These are phyloP conservation scores for Cyberlindnera mycetangii DNA, from an alignment of 805 yeast species.

Conservation along the genomic window DNA sequence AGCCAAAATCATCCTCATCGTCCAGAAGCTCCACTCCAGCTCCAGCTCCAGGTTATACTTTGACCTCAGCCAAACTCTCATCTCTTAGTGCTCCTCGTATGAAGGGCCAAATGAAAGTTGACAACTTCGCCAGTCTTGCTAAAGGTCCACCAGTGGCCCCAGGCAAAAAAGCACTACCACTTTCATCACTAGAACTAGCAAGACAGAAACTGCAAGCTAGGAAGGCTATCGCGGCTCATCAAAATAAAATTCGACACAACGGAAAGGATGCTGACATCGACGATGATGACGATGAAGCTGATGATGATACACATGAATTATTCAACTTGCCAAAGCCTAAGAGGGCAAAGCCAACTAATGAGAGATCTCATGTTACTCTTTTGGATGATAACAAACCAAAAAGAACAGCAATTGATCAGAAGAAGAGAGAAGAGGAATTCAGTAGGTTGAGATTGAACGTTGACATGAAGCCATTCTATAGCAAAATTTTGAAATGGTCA, in stretches of 20 bases:
- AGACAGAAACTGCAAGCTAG: conserved; percentile 30
- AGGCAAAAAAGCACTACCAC: conserved; percentile 30
- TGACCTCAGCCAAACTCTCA: conserved; percentile 22
- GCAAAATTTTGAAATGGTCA: conserved; percentile 71
- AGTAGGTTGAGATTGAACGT: conserved; percentile 81
- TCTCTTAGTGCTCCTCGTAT: conserved; percentile 17
- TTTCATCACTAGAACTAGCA: conserved; percentile 37
- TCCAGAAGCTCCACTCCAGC: conserved; percentile 4
- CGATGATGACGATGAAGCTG: conserved; percentile 28
- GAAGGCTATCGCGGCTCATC: conserved; percentile 40
- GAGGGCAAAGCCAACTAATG: conserved; percentile 23
- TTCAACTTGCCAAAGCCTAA: conserved; percentile 19
- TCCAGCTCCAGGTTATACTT: background rate
- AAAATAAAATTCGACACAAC: conserved; percentile 19
- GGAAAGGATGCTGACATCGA: conserved; percentile 17
- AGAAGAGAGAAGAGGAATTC: conserved; percentile 62
- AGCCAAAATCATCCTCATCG: background rate
- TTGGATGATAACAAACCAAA: conserved; percentile 34
- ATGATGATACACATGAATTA: conserved; percentile 23
- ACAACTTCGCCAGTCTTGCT: conserved; percentile 37
- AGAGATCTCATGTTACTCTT: conserved; percentile 31
- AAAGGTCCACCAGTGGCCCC: conserved; percentile 26
- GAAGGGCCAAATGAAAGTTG: conserved; percentile 34
- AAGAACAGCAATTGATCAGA: conserved; percentile 29
- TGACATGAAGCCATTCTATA: conserved; percentile 72